Evolutionary conservation across 768 basidiomycete species (phyloP), one percentile per base, ranked within the genome.

Genomic region (Mrakia gelida): DNA sequence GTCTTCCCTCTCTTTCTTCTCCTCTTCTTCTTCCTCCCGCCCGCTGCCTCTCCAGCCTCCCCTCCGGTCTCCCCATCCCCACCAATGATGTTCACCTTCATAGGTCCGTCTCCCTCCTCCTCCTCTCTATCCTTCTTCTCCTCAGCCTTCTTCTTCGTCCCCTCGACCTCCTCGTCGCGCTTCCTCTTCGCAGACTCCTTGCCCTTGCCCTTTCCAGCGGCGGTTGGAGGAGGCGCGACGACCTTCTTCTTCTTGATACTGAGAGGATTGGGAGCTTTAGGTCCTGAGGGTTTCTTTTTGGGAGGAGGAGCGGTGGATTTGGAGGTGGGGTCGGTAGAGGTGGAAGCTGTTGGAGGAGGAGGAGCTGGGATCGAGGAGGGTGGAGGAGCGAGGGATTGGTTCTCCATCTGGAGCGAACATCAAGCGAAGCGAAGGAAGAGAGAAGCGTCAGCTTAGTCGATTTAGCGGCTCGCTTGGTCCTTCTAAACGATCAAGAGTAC

Each of bases 231-330:
- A 32, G 79, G 77, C 2, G 65, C 68, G 71, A 79, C 72, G 71
- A 80, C 81, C 81, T 89, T 89, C 84, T 93, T 95, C 87, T 94
- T 97, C 87, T 94, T 95, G 65, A 95, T 86, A 79, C 93, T 95
- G 4, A 98, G 88, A 11, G 96, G 94, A 85, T 98, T 98, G 1
- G 95, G 94, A 0, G 89, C 93, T 82, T 93, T 95, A 0, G 91
- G 91, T 0, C 89, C 90, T 81, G 89, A 92, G 80, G 84, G 86
- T 82, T 86, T 89, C 83, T 89, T 92, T 32, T 75, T 75, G 32
- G 62, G 43, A 15, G 75, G 56, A 80, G 79, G 73, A 23, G 71
- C 62, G 15, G 71, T 68, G 6, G 77, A 49, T 11, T 49, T 52
- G 45, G 65, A 63, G 18, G 61, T 61, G 2, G 67, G 18, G 38